A percentile compares a stretch with the other conserved stretches of the same genome.
Conservation (phyloP, 164 flowering plant genomes). For the Sedum album region DNA sequence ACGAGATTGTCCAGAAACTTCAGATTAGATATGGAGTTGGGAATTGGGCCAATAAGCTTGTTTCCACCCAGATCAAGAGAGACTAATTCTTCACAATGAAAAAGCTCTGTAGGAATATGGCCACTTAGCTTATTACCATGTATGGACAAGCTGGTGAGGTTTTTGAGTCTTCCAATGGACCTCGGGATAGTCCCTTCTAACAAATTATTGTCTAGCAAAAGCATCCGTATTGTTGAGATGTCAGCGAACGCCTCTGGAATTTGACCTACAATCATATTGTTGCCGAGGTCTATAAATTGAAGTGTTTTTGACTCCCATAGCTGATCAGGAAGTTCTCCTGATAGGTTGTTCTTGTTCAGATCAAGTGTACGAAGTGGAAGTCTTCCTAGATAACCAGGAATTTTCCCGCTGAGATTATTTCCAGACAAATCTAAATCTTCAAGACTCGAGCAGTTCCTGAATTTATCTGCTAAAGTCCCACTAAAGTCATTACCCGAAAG, state of each 20-base stretch:
- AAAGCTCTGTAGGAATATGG: slow-evolving; percentile 41
- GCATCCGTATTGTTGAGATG: slow-evolving; percentile 24
- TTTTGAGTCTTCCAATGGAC: slow-evolving; percentile 38
- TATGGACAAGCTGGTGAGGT: slow-evolving; percentile 50
- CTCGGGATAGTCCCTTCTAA: slow-evolving; percentile 44
- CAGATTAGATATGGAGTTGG: slow-evolving; percentile 31
- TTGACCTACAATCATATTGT: slow-evolving; percentile 38
- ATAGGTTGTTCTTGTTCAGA: too few relatives aligned
- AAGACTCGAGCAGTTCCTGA: slow-evolving; percentile 35
- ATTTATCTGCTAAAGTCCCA: slow-evolving; percentile 31
- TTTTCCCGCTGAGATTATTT: too few relatives aligned
- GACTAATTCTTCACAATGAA: slow-evolving; percentile 35
- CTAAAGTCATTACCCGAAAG: slow-evolving; percentile 39
- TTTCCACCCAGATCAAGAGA: slow-evolving; percentile 51
- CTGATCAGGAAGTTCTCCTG: too few relatives aligned
- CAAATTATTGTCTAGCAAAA: slow-evolving; percentile 43
- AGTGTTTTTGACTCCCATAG: too few relatives aligned
- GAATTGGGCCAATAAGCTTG: slow-evolving; percentile 36
- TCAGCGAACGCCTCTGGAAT: slow-evolving; percentile 28
- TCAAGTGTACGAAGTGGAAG: slow-evolving; percentile 40
- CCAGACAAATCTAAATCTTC: slow-evolving; percentile 38
- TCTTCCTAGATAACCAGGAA: slow-evolving; percentile 48
- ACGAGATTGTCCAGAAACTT: slow-evolving; percentile 49
- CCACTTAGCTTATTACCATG: slow-evolving; percentile 46
- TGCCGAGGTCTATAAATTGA: too few relatives aligned